These are phyloP conservation scores for Thuidium tamariscinum DNA, from an alignment of 225 moss, liverwort and hornwort species.

Conservation along the genomic window DNA sequence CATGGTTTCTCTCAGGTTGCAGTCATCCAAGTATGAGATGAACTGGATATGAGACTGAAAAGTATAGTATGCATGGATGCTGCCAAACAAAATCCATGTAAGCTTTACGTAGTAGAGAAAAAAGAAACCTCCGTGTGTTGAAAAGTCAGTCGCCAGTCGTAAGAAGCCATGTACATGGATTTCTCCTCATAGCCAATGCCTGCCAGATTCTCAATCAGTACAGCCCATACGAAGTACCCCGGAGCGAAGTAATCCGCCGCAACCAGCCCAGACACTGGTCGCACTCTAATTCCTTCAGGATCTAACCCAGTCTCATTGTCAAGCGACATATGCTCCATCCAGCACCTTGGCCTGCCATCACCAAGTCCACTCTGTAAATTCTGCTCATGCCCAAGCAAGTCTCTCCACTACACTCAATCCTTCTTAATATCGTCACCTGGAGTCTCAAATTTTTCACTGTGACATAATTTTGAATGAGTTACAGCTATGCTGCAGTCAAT, in stretches of 20 bases:
- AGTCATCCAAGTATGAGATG: neutral
- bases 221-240: conserved; percentile 58
- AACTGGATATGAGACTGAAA: neutral
- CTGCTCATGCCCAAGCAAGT: neutral
- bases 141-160: conserved; percentile 54
- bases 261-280: conserved; percentile 52
- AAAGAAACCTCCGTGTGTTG: conserved; percentile 45
- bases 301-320: conserved; percentile 57
- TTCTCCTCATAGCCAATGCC: conserved; percentile 48
- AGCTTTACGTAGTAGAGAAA: neutral
- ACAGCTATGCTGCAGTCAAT: neutral
- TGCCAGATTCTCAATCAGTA: conserved; percentile 47
- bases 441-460: neutral
- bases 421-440: neutral
- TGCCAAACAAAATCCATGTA: neutral
- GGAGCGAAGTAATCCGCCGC: conserved; percentile 59
- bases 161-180: conserved; percentile 46
- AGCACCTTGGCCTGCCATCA: conserved; percentile 42
- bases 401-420: neutral
- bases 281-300: conserved; percentile 44
- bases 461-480: neutral
- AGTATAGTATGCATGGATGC: neutral
- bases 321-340: conserved; percentile 60
- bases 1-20: neutral
- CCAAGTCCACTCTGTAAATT: neutral